These are phyloP conservation scores for Cunninghamia lanceolata DNA, from an alignment of 75 land plant species.

Conservation along the genomic window DNA sequence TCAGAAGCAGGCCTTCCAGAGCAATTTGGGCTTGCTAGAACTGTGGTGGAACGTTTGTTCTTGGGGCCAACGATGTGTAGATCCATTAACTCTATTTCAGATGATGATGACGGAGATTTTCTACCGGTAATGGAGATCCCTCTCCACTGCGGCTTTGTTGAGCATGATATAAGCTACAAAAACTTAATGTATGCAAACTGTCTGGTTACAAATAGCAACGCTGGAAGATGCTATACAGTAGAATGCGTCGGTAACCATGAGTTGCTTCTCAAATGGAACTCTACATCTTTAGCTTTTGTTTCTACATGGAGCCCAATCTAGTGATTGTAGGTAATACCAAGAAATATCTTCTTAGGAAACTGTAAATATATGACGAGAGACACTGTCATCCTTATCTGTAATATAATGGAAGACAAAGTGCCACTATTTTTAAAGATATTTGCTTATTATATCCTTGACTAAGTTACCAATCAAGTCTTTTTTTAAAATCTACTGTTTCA, in stretches of 20 bases:
- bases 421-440: too few relatives aligned
- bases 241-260: neutral
- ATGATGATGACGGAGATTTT: neutral
- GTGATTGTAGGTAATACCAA: neutral
- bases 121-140: neutral
- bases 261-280: neutral
- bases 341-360: neutral
- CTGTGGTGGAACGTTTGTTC: conserved; percentile 47
- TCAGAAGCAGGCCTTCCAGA: conserved; percentile 55
- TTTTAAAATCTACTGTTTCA: too few relatives aligned
- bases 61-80: conserved; percentile 41
- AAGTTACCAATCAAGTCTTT: too few relatives aligned
- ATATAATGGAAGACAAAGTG: neutral
- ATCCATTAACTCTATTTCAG: conserved; percentile 12
- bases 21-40: conserved; percentile 32
- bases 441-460: too few relatives aligned
- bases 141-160: neutral
- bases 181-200: neutral
- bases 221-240: neutral
- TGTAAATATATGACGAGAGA: neutral
- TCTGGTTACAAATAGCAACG: neutral
- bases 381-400: neutral
- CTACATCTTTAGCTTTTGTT: neutral
- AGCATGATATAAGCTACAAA: neutral
- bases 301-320: neutral